These are phyloP conservation scores for Musa schizocarpa DNA, from an alignment of 176 grass and related monocot genomes.

Conservation along the genomic window DNA sequence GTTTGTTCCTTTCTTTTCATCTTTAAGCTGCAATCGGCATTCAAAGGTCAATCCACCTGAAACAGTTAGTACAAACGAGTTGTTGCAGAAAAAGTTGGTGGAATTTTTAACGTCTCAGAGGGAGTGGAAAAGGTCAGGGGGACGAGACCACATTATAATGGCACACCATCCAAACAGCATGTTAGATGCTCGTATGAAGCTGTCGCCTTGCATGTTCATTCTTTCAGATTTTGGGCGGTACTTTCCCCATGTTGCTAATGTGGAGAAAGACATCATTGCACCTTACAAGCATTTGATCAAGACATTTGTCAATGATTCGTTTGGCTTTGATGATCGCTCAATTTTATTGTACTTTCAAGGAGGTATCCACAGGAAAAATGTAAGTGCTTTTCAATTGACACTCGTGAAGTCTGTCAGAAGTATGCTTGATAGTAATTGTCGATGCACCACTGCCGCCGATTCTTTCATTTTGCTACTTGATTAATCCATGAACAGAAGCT, in stretches of 20 bases:
- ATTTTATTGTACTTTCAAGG: slow-evolving; percentile 72
- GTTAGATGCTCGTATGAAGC: slow-evolving; percentile 43
- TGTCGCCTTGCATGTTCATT: slow-evolving; percentile 51
- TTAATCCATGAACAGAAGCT: background rate
- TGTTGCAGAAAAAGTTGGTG: slow-evolving; percentile 64
- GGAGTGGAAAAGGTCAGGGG: slow-evolving; percentile 64
- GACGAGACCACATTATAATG: slow-evolving; percentile 65
- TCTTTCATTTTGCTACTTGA: background rate
- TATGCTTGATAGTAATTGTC: background rate
- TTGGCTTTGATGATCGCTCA: slow-evolving; percentile 52
- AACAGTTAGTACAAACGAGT: slow-evolving; percentile 37
- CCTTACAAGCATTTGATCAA: slow-evolving; percentile 70
- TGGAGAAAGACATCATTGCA: slow-evolving; percentile 83
- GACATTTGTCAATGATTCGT: slow-evolving; percentile 48
- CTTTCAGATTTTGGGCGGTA: slow-evolving; percentile 88
- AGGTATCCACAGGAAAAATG: slow-evolving; percentile 91
- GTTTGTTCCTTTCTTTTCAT: slow-evolving; percentile 87
- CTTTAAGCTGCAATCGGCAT: slow-evolving; percentile 68
- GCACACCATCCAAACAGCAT: slow-evolving; percentile 94
- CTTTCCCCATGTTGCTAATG: slow-evolving; percentile 53
- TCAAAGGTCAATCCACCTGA: slow-evolving; percentile 45
- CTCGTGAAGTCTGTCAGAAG: background rate
- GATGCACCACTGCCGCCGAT: background rate
- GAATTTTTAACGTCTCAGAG: slow-evolving; percentile 38
- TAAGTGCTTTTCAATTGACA: slow-evolving; percentile 26